Conservation (phyloP, 2,329 filamentous ascomycete species). For the Westerdykella ornata region DNA sequence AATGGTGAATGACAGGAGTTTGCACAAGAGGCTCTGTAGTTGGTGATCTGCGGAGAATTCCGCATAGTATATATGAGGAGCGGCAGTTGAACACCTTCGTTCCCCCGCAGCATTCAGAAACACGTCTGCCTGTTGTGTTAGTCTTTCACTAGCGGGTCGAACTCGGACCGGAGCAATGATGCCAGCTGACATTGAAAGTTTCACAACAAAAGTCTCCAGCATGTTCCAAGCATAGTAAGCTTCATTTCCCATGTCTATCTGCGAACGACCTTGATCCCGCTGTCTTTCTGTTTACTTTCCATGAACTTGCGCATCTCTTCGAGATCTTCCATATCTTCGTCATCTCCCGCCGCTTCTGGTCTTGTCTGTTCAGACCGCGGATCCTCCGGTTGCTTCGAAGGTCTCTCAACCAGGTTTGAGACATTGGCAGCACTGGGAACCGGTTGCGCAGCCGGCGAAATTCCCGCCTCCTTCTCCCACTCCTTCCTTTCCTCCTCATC, state of each 20-base stretch:
- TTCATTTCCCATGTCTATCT: conserved; percentile 35
- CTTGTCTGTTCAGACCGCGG: conserved; percentile 5
- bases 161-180: too few species aligned
- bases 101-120: too few species aligned
- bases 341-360: conserved; percentile 8
- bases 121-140: too few species aligned
- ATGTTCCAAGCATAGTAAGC: too few species aligned
- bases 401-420: conserved; percentile 15
- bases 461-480: conserved; percentile 66
- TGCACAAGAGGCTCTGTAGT: too few species aligned
- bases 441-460: conserved; percentile 19
- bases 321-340: conserved; percentile 34
- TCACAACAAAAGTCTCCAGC: too few species aligned
- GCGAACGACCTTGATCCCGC: conserved; percentile 65
- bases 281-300: conserved; percentile 41
- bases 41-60: too few species aligned
- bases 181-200: too few species aligned
- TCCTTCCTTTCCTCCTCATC: conserved; percentile 71
- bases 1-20: too few species aligned
- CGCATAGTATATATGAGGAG: too few species aligned
- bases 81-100: too few species aligned
- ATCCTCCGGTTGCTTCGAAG: conserved; percentile 2
- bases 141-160: too few species aligned
- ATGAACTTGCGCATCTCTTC: conserved; percentile 37
- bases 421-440: conserved; percentile 3